Base-by-base conservation (phyloP, 2,329 filamentous ascomycete genomes). In the Stachybotrys elegans region DNA sequence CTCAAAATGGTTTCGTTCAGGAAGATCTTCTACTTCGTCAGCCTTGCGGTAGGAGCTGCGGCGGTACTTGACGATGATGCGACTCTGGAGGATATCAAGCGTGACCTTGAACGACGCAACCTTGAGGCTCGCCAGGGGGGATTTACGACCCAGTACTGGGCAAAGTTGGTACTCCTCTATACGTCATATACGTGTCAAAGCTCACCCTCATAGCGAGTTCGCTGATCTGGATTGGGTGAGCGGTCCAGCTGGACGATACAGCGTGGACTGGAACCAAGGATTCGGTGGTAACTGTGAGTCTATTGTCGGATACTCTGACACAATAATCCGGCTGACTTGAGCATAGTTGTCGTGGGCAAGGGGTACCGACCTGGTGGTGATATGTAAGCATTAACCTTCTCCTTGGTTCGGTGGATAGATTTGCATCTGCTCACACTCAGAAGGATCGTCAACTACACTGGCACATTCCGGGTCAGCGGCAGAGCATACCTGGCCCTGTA, bases 401-500 rank as follows among this genome's bases (percentile, higher is more conserved):
- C 20, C 14, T 29, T 4, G n/a, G 8, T 23, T 16, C 6, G 16
- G 12, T 16, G n/a, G n/a, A n/a, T n/a, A n/a, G n/a, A n/a, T n/a
- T n/a, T n/a, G n/a, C n/a, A n/a, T n/a, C n/a, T n/a, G n/a, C n/a
- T n/a, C n/a, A n/a, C n/a, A n/a, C n/a, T n/a, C n/a, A n/a, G 6
- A 12, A 35, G 36, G 31, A 16, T 25, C 8, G 40, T 45, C 31
- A 42, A 42, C 22, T 45, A 45, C 32, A 42, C 21, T 21, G 43
- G 43, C 17, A 16, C n/a, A 9, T 45, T 45, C 38, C 16, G 21
- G n/a, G 43, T 42, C 22, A 23, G 29, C 23, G 38, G 38, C 22
- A 40, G 29, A 22, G 29, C 22, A 4, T 63, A 62, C 51, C 54
- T 65, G 34, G 54, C 56, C 27, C 41, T 64, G 38, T 65, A 64